A percentile compares a stretch with the other conserved stretches of the same genome.
These are phyloP conservation scores for Colletotrichum magnum DNA, from an alignment of 2,329 filamentous ascomycete genomes.

Conservation along the genomic window DNA sequence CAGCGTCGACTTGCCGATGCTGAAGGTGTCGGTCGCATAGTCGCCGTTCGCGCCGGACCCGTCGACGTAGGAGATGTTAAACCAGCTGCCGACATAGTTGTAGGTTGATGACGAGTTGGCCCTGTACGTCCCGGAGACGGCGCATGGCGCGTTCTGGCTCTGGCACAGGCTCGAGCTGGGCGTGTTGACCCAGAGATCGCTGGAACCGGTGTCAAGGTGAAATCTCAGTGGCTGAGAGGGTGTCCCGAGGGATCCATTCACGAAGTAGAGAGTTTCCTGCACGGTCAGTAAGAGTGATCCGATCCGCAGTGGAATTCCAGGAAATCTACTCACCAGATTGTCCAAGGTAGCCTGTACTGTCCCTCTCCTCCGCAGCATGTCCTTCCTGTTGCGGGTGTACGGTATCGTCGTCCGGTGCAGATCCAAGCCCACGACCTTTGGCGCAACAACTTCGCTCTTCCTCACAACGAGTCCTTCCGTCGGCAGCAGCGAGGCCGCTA, in stretches of 20 bases:
- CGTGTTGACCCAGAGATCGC: conserved; percentile 80
- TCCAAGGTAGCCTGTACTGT: conserved; percentile 63
- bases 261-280: conserved; percentile 74
- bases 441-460: conserved; percentile 49
- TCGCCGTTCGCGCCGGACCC: conserved; percentile 83
- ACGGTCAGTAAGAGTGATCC: conserved; percentile 27
- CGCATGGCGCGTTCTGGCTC: conserved; percentile 65
- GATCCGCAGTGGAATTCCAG: not conserved
- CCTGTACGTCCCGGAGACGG: conserved; percentile 74
- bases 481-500: conserved; percentile 48
- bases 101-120: conserved; percentile 84
- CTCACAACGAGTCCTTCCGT: conserved; percentile 47
- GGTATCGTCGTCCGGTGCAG: conserved; percentile 54
- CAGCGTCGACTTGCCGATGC: conserved; percentile 68
- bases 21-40: conserved; percentile 83
- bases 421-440: conserved; percentile 62
- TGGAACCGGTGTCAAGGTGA: conserved; percentile 78
- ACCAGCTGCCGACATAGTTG: conserved; percentile 78
- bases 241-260: conserved; percentile 75
- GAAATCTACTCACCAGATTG: conserved; percentile 65
- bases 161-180: conserved; percentile 72
- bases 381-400: conserved; percentile 37
- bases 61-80: conserved; percentile 92
- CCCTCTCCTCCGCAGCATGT: conserved; percentile 55
- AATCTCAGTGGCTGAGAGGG: conserved; percentile 70